Evolutionary conservation across 2,329 filamentous ascomycete species (phyloP).

Genomic region (Tolypocladium ovalisporum): DNA sequence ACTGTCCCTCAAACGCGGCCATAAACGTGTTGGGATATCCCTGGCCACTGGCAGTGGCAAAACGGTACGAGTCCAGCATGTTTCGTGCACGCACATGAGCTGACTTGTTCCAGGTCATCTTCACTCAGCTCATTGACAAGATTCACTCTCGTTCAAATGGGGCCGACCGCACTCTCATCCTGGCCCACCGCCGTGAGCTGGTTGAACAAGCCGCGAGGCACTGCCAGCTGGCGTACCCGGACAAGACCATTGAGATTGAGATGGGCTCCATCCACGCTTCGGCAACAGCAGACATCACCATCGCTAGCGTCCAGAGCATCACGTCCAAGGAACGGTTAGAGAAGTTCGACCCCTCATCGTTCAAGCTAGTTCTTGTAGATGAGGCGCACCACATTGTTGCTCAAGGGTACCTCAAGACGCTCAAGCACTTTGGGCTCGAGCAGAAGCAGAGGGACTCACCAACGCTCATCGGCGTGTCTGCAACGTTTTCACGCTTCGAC

Average conservation of each 20-base stretch:
- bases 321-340: conserved; percentile 62
- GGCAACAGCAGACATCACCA: conserved; percentile 79
- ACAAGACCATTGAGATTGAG: conserved; percentile 76
- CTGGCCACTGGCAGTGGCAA: conserved; percentile 84
- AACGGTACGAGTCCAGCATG: conserved; percentile 44
- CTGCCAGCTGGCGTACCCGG: conserved; percentile 69
- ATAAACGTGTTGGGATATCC: conserved; percentile 74
- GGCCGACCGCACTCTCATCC: conserved; percentile 68
- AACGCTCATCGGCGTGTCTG: conserved; percentile 80
- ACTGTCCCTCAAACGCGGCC: conserved; percentile 53
- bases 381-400: conserved; percentile 97
- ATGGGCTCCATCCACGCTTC: conserved; percentile 73
- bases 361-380: conserved; percentile 89
- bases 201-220: conserved; percentile 89
- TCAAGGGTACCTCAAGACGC: conserved; percentile 59
- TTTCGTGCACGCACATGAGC: not conserved
- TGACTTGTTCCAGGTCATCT: conserved; percentile 58
- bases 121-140: conserved; percentile 85
- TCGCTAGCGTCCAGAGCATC: conserved; percentile 83
- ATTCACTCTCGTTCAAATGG: conserved; percentile 42
- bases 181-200: conserved; percentile 85
- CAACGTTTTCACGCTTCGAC: conserved; percentile 68
- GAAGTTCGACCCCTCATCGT: conserved; percentile 70
- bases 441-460: conserved; percentile 34
- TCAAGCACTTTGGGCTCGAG: conserved; percentile 70